Evolutionary conservation across 2,329 filamentous ascomycete genomes (phyloP).

Genomic region (Aspergillus jensenii): DNA sequence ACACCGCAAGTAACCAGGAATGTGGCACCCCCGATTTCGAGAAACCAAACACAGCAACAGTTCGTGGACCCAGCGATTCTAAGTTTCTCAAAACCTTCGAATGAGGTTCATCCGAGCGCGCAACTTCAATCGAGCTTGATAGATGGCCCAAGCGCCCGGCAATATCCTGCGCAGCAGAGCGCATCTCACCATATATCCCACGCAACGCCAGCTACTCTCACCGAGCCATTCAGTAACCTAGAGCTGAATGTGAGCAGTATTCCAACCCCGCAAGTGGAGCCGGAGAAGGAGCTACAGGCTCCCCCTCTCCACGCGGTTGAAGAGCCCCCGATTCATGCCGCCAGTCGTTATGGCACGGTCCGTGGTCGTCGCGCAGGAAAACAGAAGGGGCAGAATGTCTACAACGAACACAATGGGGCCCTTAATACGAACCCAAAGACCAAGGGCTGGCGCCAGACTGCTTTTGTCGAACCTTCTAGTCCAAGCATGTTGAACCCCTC

Average conservation of each 20-base stretch:
- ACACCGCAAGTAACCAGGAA: constrained; percentile 17
- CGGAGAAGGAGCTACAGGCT: constrained; percentile 19
- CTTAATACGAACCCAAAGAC: constrained; percentile 46
- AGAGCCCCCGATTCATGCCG: constrained; percentile 22
- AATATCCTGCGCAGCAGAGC: constrained; percentile 14
- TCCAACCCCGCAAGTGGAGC: constrained; percentile 10
- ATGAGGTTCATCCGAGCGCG: constrained; percentile 9
- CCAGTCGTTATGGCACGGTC: constrained; percentile 30
- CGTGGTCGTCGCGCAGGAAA: constrained; percentile 48
- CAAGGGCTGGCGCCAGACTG: constrained; percentile 68
- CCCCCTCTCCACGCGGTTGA: constrained; percentile 20
- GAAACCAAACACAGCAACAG: constrained; percentile 39
- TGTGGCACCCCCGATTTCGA: constrained; percentile 13
- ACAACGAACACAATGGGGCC: constrained; percentile 34
- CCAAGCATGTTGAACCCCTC: constrained; percentile 39
- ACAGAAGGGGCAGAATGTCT: constrained; percentile 41
- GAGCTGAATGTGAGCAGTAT: constrained; percentile 32
- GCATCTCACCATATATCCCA: constrained; percentile 21
- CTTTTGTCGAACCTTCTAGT: constrained; percentile 58
- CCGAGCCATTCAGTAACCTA: constrained; percentile 47
- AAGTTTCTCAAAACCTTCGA: constrained; percentile 55
- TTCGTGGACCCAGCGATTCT: constrained; percentile 84
- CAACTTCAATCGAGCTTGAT: constrained; percentile 23
- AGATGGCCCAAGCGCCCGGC: constrained; percentile 26
- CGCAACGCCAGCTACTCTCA: constrained; percentile 37